Evolutionary conservation across 805 yeast species (phyloP).

Genomic region (Cephaloascus albidus): DNA sequence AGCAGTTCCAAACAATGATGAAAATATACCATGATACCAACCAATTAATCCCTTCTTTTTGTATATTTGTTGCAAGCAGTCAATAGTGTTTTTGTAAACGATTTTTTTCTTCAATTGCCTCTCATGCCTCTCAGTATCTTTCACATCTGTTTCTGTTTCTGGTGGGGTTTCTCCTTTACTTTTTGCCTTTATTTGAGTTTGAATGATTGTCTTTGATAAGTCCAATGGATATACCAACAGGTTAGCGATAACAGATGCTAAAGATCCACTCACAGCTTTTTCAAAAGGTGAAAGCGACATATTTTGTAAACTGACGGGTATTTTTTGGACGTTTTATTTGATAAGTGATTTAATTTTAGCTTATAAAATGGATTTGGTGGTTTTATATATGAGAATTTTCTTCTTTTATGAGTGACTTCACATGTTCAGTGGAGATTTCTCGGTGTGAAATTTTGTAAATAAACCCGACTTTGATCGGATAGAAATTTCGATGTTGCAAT

Average conservation of each 20-base stretch:
- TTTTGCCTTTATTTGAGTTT: conserved; percentile 51
- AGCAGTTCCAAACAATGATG: conserved; percentile 62
- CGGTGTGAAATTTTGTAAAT: no score
- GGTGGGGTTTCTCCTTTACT: conserved; percentile 7
- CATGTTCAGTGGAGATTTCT: not conserved
- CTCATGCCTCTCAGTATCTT: conserved; percentile 2
- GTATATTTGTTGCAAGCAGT: conserved; percentile 53
- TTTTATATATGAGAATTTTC: not conserved
- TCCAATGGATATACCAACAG: conserved; percentile 75
- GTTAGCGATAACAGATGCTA: conserved; percentile 76
- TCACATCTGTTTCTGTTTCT: conserved; percentile 2
- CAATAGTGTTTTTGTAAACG: conserved; percentile 48
- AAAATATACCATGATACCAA: conserved; percentile 62
- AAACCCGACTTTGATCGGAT: no score
- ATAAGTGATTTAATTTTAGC: not conserved
- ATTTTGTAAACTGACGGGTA: not conserved
- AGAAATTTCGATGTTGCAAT: no score
- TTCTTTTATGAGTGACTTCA: not conserved
- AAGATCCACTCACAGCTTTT: conserved; percentile 73
- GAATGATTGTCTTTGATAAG: conserved; percentile 66
- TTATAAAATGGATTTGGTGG: not conserved
- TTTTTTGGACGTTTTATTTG: not conserved
- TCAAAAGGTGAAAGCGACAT: conserved; percentile 63
- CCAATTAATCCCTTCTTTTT: conserved; percentile 54
- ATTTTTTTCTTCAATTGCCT: conserved; percentile 8